Evolutionary conservation across 345 rosid genomes (phyloP), one percentile per base, ranked within the genome.

Genomic region (Salix viminalis): DNA sequence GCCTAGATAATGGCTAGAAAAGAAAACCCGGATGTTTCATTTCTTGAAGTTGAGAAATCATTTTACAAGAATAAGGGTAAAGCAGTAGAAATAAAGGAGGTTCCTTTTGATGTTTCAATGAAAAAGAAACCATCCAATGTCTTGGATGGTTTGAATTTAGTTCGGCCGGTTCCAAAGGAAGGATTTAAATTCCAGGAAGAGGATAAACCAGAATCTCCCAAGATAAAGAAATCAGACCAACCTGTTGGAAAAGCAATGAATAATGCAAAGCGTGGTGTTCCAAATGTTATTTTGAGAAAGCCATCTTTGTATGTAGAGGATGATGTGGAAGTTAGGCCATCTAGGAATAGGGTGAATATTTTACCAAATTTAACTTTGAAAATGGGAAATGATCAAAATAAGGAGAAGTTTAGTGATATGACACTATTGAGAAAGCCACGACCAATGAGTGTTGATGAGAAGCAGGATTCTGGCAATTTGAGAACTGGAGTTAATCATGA

Each of bases 251-350:
- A 85, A 79, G 82, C 85, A 12, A 56, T 70, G 24, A 88, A 86
- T 78, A 80, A 74, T 62, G 71, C 62, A 32, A 90, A 82, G 80
- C 77, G 87, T 65, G 90, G 79, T 68, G 81, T 92, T 76, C 97
- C 97, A 54, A 88, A 93, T 87, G 96, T 93, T 82, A 88, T 91
- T 68, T 83, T 96, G 88, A 89, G 98, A 79, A 96, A 90, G 85
- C 98, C 96, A 8, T 76, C 83, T 62, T 21, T 88, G 36, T 85
- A 81, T 76, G 88, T 88, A 65, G 89, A 77, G 78, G 91, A 81
- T 78, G 92, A 83, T 52, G 87, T 80, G 15, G 84, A 85, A 64
- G 90, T 89, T 71, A 87, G 79, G 75, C 89, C 85, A 39, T 87
- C 67, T 6, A 72, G 46, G 80, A 74, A 93, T 32, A 89, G 83